phyloP scores from a whole-genome alignment of 2,329 filamentous ascomycete species.

The Epichloe hybrida region DNA sequence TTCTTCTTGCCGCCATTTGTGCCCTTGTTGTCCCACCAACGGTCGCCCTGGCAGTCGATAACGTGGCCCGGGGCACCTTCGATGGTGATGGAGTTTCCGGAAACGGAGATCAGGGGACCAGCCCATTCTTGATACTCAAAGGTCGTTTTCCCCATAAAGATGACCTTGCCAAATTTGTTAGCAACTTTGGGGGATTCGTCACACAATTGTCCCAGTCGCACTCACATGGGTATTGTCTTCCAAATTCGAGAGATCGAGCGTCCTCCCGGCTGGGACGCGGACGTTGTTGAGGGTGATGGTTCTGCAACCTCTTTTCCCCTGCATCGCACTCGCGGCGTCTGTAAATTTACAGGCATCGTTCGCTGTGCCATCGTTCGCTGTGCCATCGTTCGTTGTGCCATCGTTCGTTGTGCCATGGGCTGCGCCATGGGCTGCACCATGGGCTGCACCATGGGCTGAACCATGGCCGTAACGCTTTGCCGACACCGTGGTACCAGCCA shows the following conservation, averaged over 20 bases:
- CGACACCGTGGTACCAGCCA: neutral
- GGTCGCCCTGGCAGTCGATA: conserved; percentile 41
- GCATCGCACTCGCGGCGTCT: neutral
- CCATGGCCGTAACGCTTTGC: neutral
- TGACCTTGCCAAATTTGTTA: neutral
- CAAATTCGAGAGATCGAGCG: neutral
- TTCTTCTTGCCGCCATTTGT: conserved; percentile 51
- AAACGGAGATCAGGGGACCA: neutral
- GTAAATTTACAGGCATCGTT: neutral
- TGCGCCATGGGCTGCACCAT: no score
- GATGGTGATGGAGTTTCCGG: neutral
- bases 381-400: no score
- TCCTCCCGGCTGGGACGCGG: neutral
- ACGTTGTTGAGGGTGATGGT: neutral
- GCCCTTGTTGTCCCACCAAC: conserved; percentile 50
- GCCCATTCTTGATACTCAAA: neutral
- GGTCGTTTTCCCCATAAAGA: neutral
- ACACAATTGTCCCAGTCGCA: neutral
- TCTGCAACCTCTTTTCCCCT: neutral
- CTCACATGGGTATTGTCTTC: neutral
- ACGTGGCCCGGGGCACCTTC: conserved; percentile 12
- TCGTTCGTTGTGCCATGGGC: no score
- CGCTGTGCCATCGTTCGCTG: no score
- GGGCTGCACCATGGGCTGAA: no score
- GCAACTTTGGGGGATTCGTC: neutral